Evolutionary conservation across 495 filamentous ascomycete species (phyloP).

Genomic region (Aspergillus baeticus): DNA sequence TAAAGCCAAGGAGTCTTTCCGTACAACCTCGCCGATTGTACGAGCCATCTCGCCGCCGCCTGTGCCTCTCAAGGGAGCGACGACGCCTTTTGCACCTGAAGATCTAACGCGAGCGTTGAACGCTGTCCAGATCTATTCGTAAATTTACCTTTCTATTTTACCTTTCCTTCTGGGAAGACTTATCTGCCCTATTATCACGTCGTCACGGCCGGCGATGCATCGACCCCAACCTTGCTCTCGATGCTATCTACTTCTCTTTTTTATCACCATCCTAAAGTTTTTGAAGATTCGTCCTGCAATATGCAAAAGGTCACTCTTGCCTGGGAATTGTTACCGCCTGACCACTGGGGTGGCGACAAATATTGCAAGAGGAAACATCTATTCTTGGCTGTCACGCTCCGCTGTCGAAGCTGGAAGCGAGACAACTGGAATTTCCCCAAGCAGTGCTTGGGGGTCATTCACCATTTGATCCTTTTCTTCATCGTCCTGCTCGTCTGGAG

Average conservation of each 20-base stretch:
- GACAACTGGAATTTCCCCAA: slow-evolving; percentile 7
- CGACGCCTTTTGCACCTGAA: slow-evolving; percentile 38
- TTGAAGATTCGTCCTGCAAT: background rate
- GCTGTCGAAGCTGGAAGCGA: background rate
- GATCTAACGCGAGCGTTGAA: slow-evolving; percentile 43
- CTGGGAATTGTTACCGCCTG: background rate
- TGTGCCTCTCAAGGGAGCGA: slow-evolving; percentile 29
- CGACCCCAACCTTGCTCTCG: background rate
- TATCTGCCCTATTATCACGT: slow-evolving; percentile 9
- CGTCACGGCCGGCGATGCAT: slow-evolving; percentile 1
- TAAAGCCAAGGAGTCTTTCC: slow-evolving; percentile 37
- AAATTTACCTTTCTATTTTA: slow-evolving; percentile 4
- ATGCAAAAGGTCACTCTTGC: background rate
- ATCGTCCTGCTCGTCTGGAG: slow-evolving; percentile 15
- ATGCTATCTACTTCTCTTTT: slow-evolving; percentile 2
- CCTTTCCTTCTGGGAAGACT: slow-evolving; percentile 17
- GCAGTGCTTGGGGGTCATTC: slow-evolving; percentile 4
- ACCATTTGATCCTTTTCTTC: slow-evolving; percentile 2
- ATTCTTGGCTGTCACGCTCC: background rate
- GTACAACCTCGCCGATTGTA: slow-evolving; percentile 34
- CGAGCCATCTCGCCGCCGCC: slow-evolving; percentile 32
- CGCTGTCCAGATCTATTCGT: slow-evolving; percentile 41
- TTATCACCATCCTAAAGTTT: background rate
- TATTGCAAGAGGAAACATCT: background rate
- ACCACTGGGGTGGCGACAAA: background rate